These are phyloP conservation scores for Globomyces sp. DNA, from an alignment of 371 early-diverging fungal species.

Conservation along the genomic window DNA sequence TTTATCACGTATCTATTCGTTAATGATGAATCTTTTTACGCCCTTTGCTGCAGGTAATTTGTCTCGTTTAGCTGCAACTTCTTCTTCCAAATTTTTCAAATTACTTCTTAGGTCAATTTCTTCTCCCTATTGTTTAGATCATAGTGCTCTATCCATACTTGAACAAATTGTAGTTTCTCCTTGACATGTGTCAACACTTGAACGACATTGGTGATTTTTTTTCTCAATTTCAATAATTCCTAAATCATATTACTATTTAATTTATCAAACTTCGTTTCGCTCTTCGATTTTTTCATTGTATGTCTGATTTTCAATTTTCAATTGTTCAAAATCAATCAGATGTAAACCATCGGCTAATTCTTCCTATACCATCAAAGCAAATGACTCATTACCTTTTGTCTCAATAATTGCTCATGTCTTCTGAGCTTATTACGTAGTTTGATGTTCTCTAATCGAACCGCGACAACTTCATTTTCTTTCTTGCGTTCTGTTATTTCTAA, in stretches of 20 bases:
- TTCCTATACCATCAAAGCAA: conserved; percentile 31
- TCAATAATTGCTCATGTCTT: conserved; percentile 43
- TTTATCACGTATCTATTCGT: conserved; percentile 31
- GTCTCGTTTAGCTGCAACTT: conserved; percentile 43
- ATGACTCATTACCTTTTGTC: conserved; percentile 39
- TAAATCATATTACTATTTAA: conserved; percentile 17
- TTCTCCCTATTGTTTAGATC: conserved; percentile 25
- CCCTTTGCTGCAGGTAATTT: conserved; percentile 40
- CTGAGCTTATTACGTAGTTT: conserved; percentile 49
- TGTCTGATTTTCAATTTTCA: conserved; percentile 59
- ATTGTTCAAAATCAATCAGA: conserved; percentile 60
- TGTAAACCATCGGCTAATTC: conserved; percentile 59
- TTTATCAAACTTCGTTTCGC: conserved; percentile 44
- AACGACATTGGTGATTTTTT: conserved; percentile 55
- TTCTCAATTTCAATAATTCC: conserved; percentile 55
- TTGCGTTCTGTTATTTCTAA: conserved; percentile 42
- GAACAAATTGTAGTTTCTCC: conserved; percentile 55
- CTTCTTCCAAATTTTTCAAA: conserved; percentile 39
- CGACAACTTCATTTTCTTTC: conserved; percentile 51
- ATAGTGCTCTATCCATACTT: conserved; percentile 16
- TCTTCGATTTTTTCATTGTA: conserved; percentile 62
- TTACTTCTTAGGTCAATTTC: conserved; percentile 28
- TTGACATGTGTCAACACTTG: conserved; percentile 58
- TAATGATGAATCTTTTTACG: neutral
- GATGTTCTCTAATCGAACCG: conserved; percentile 52